These are phyloP conservation scores for Pseudogymnoascus sp. DNA, from an alignment of 2,329 filamentous ascomycete genomes.

Conservation along the genomic window DNA sequence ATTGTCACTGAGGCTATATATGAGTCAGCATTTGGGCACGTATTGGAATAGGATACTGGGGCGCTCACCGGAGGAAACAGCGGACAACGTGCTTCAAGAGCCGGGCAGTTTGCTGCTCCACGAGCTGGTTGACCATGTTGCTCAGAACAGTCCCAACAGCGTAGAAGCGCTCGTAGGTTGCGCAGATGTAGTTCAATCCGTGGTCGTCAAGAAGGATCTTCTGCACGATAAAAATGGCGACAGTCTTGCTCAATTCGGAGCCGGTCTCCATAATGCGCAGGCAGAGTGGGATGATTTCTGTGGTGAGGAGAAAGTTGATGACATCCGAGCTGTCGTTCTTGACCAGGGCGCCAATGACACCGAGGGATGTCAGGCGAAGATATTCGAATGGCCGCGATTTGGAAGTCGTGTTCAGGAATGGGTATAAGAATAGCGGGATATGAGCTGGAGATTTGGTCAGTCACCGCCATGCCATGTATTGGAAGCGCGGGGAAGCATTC, in stretches of 20 bases:
- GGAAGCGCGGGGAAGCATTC: conserved; percentile 19
- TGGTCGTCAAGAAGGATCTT: conserved; percentile 97
- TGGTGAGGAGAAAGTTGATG: conserved; percentile 97
- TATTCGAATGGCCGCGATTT: conserved; percentile 98
- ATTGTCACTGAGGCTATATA: conserved; percentile 81
- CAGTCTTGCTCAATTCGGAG: conserved; percentile 95
- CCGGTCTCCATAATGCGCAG: conserved; percentile 99
- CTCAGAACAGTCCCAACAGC: conserved; percentile 94
- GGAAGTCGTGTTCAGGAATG: conserved; percentile 96
- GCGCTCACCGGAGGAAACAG: conserved; percentile 80
- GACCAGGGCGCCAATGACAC: conserved; percentile 92
- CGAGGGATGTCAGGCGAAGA: conserved; percentile 86
- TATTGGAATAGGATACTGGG: background rate
- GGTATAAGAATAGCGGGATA: conserved; percentile 94
- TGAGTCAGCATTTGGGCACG: conserved; percentile 16
- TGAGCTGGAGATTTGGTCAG: conserved; percentile 58
- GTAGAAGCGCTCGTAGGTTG: conserved; percentile 97
- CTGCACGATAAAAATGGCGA: conserved; percentile 98
- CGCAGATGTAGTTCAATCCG: conserved; percentile 95
- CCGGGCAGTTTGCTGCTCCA: conserved; percentile 93
- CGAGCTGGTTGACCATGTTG: conserved; percentile 97
- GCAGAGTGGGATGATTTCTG: conserved; percentile 96
- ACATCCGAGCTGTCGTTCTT: conserved; percentile 99
- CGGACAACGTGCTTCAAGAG: conserved; percentile 95
- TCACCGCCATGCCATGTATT: background rate